phyloP scores from a whole-genome alignment of 768 basidiomycete genomes.

The Amanita fuliginea region DNA sequence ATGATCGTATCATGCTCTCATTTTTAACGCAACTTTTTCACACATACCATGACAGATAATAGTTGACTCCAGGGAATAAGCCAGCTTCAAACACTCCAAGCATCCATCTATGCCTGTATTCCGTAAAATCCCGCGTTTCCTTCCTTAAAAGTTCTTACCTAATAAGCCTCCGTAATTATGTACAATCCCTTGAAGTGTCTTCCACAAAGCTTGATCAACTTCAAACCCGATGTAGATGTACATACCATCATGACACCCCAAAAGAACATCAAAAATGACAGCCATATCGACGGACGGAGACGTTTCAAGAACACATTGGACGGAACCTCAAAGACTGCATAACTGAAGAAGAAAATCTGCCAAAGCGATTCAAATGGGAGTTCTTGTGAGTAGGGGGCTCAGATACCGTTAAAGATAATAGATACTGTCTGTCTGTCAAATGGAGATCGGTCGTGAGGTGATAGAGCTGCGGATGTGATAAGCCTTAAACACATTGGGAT shows the following conservation, averaged over 20 bases:
- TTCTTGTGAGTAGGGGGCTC: slow-evolving; percentile 9
- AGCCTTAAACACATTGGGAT: neutral
- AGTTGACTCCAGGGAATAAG: slow-evolving; percentile 52
- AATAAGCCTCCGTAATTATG: slow-evolving; percentile 60
- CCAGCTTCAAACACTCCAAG: slow-evolving; percentile 70
- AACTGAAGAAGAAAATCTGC: slow-evolving; percentile 46
- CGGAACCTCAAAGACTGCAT: slow-evolving; percentile 69
- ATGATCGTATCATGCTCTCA: neutral
- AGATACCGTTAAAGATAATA: slow-evolving; percentile 45
- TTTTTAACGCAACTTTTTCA: slow-evolving; percentile 7
- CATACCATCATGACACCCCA: slow-evolving; percentile 71
- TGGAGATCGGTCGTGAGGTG: slow-evolving; percentile 45
- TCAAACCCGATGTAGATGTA: neutral
- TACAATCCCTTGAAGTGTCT: slow-evolving; percentile 68
- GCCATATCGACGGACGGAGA: slow-evolving; percentile 67
- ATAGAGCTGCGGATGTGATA: slow-evolving; percentile 38
- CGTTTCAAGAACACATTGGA: slow-evolving; percentile 66
- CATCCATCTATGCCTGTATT: slow-evolving; percentile 55
- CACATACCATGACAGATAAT: slow-evolving; percentile 61
- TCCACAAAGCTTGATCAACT: slow-evolving; percentile 10
- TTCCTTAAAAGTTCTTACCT: slow-evolving; percentile 24
- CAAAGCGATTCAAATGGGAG: neutral
- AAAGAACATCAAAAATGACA: slow-evolving; percentile 59
- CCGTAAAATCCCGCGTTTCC: neutral
- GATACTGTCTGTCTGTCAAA: slow-evolving; percentile 56